Evolutionary conservation across 352 stramenopile genomes (phyloP).

Genomic region (Elongisporangium anandrum): DNA sequence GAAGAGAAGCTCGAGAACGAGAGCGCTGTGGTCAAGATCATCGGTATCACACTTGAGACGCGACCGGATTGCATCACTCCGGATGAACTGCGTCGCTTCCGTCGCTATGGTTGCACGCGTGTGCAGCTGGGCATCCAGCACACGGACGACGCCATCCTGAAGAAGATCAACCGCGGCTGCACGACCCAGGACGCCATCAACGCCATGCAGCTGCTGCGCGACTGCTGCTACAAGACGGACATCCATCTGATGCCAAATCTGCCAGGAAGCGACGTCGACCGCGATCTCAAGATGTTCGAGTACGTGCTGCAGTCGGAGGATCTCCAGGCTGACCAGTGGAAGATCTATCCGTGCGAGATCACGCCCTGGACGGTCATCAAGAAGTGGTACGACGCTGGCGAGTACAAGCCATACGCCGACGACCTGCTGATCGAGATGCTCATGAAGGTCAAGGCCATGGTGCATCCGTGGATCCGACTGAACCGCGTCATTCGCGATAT

Average conservation of each 20-base stretch:
- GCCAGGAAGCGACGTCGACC: constrained; percentile 74
- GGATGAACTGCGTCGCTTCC: constrained; percentile 82
- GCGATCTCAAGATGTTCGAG: constrained; percentile 89
- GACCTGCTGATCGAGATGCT: constrained; percentile 86
- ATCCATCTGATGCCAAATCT: constrained; percentile 94
- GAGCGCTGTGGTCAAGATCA: constrained; percentile 79
- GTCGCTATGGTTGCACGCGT: constrained; percentile 79
- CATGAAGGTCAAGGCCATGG: constrained; percentile 86
- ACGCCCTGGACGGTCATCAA: constrained; percentile 90
- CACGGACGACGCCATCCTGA: constrained; percentile 88
- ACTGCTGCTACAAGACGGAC: constrained; percentile 93
- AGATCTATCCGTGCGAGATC: constrained; percentile 94
- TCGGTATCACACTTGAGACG: constrained; percentile 89
- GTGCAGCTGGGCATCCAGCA: constrained; percentile 92
- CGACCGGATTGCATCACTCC: constrained; percentile 89
- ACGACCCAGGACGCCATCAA: constrained; percentile 64
- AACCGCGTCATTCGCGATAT: constrained; percentile 94
- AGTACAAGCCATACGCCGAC: constrained; percentile 88
- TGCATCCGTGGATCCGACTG: constrained; percentile 93
- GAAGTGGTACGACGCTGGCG: constrained; percentile 87
- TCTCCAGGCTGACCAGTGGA: constrained; percentile 94
- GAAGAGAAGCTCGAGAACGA: constrained; percentile 91
- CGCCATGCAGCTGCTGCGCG: constrained; percentile 83
- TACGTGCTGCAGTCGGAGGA: constrained; percentile 84
- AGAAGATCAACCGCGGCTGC: constrained; percentile 90